Evolutionary conservation across 495 filamentous ascomycete genomes (phyloP).

Genomic region (Parmelia sp.): DNA sequence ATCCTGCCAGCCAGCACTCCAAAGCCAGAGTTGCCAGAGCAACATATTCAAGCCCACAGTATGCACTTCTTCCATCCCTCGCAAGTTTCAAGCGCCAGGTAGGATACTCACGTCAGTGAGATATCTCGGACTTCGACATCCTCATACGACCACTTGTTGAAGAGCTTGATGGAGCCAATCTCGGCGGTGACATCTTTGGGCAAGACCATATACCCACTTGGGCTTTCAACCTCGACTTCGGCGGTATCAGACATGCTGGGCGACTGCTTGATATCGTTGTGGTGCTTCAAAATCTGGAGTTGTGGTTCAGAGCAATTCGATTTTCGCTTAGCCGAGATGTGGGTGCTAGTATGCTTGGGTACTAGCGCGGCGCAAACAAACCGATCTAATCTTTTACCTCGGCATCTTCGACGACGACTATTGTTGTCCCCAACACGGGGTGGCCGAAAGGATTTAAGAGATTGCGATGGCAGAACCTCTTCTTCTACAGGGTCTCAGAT

Average conservation of each 20-base stretch:
- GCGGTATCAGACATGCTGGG: constrained; percentile 89
- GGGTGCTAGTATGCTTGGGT: constrained; percentile 11
- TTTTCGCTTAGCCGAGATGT: constrained; percentile 9
- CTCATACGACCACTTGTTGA: constrained; percentile 97
- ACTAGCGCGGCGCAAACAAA: not conserved
- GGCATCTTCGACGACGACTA: not conserved
- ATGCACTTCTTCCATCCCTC: not conserved
- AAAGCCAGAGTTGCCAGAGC: too few species aligned
- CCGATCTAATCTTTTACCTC: constrained; percentile 10
- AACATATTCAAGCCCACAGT: not conserved
- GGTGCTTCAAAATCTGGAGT: not conserved
- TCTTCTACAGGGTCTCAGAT: not conserved
- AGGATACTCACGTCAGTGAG: constrained; percentile 85
- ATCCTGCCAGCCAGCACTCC: not conserved
- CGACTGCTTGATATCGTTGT: not conserved
- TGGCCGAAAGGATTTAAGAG: not conserved
- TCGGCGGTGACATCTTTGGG: constrained; percentile 90
- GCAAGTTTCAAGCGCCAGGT: not conserved
- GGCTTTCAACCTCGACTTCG: constrained; percentile 86
- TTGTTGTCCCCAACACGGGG: not conserved
- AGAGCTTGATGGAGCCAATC: constrained; percentile 93
- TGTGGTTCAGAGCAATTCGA: not conserved
- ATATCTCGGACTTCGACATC: constrained; percentile 99
- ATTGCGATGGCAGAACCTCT: not conserved
- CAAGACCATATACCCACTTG: constrained; percentile 67